These are phyloP conservation scores for Cryptosporidium xiaoi DNA, from an alignment of 169 alveolate genomes.

Conservation along the genomic window DNA sequence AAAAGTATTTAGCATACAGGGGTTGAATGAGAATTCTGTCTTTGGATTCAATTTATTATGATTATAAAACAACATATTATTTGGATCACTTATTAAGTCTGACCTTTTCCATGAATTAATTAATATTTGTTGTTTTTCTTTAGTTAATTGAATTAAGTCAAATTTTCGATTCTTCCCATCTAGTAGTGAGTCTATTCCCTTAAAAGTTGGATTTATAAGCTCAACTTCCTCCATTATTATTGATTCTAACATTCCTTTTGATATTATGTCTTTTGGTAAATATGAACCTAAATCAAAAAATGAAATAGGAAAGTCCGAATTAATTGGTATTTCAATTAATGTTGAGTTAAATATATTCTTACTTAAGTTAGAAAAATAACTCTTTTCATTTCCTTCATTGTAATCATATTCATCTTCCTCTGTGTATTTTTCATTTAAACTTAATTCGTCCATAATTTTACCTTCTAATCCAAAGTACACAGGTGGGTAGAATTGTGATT, in stretches of 20 bases:
- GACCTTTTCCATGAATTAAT: slow-evolving; percentile 28
- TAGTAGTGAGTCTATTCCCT: not conserved
- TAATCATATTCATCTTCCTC: too few species aligned
- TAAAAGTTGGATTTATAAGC: slow-evolving; percentile 8
- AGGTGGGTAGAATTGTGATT: slow-evolving; percentile 32
- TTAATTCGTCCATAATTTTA: too few species aligned
- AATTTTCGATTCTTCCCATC: not conserved
- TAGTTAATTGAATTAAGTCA: slow-evolving; percentile 3
- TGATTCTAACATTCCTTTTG: slow-evolving; percentile 57
- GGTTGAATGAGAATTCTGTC: not conserved
- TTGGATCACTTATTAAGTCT: slow-evolving; percentile 50
- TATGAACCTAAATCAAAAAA: slow-evolving; percentile 42
- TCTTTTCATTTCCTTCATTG: not conserved
- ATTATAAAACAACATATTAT: slow-evolving; percentile 30
- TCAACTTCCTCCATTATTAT: slow-evolving; percentile 48
- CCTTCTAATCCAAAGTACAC: not conserved
- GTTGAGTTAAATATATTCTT: slow-evolving; percentile 13
- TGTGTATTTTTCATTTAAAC: too few species aligned
- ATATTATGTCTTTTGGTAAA: slow-evolving; percentile 64
- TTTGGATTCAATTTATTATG: not conserved
- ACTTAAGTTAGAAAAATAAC: not conserved
- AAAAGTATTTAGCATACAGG: slow-evolving; percentile 23
- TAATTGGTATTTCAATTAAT: slow-evolving; percentile 46
- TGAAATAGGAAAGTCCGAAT: slow-evolving; percentile 43
- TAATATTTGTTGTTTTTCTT: slow-evolving; percentile 30